Conservation (phyloP, 148 eudicot genomes). For the Camellia sinensis region DNA sequence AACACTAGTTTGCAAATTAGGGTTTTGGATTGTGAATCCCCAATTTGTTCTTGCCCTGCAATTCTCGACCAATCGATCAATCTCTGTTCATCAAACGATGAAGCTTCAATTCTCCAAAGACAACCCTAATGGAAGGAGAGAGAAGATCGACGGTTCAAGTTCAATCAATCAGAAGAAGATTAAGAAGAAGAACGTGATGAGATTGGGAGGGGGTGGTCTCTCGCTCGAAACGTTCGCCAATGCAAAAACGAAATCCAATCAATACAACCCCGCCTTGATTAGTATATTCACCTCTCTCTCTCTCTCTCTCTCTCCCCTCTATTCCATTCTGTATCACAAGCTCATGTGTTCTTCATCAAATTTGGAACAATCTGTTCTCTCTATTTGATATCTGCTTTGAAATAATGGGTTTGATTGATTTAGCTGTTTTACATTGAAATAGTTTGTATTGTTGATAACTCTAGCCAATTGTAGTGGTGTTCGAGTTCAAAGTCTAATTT, state of each 20-base stretch:
- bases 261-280: constrained; percentile 68
- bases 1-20: constrained; percentile 6
- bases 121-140: constrained; percentile 1
- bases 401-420: not conserved
- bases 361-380: not conserved
- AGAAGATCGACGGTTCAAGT: constrained; percentile 19
- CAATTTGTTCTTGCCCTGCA: not conserved
- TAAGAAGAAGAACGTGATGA: constrained; percentile 50
- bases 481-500: not conserved
- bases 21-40: not conserved
- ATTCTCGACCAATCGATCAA: not conserved
- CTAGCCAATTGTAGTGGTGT: not conserved
- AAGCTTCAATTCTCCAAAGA: constrained; percentile 20
- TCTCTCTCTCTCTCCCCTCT: not conserved
- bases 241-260: constrained; percentile 50
- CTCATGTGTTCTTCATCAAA: not conserved
- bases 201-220: constrained; percentile 68
- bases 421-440: not conserved
- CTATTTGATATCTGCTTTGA: not conserved
- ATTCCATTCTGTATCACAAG: not conserved
- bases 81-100: constrained; percentile 2
- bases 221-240: constrained; percentile 79
- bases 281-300: constrained; percentile 36
- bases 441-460: not conserved
- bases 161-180: constrained; percentile 29